Evolutionary conservation across 2,329 filamentous ascomycete species (phyloP).

Genomic region (Trichoderma sp.): DNA sequence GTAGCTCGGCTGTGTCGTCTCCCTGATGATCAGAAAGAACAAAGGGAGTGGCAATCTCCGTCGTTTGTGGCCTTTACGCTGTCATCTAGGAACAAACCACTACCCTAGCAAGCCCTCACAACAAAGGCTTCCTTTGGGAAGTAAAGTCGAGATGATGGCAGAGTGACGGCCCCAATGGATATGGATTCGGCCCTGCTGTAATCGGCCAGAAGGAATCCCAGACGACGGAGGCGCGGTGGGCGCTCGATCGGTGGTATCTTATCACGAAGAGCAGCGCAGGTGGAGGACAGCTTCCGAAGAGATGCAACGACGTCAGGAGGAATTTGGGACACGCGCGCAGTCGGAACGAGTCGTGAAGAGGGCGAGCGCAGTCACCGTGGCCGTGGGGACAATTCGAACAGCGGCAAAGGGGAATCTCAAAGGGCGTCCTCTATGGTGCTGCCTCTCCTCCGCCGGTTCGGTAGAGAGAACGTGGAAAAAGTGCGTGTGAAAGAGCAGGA

Average conservation of each 20-base stretch:
- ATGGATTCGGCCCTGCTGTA: background rate
- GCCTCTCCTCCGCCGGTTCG: background rate
- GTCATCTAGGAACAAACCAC: slow-evolving; percentile 5
- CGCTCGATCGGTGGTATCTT: background rate
- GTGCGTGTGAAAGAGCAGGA: background rate
- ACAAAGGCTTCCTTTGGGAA: background rate
- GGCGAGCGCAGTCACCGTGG: background rate
- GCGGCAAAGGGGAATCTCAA: background rate
- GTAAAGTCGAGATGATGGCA: background rate
- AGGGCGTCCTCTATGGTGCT: background rate
- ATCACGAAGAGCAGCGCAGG: background rate
- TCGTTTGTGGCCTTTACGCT: background rate
- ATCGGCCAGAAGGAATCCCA: background rate
- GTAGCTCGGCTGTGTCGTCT: background rate
- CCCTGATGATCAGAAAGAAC: background rate
- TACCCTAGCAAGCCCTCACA: background rate
- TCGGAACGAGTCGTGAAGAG: background rate
- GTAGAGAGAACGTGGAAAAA: background rate
- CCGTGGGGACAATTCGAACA: background rate
- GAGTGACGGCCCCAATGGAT: background rate
- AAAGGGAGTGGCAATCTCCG: background rate
- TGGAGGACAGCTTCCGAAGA: background rate
- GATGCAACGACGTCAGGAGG: background rate
- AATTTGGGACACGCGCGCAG: slow-evolving; percentile 15
- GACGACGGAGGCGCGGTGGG: background rate